phyloP scores from a whole-genome alignment of 257 asterid species.

The Voacanga thouarsii region DNA sequence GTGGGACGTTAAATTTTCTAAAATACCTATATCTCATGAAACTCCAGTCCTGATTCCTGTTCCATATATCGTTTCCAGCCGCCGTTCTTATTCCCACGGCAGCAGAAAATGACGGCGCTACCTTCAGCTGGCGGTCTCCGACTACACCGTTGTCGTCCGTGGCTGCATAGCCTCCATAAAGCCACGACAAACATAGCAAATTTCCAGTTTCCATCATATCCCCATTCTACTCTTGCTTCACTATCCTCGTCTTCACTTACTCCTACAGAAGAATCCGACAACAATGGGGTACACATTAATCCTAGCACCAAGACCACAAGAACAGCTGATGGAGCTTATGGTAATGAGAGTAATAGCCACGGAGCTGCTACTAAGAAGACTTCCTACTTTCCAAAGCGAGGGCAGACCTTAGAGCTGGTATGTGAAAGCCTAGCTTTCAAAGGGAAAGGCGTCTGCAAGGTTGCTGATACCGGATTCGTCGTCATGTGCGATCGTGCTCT shows the following conservation, averaged over 20 bases:
- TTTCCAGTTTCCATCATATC: constrained; percentile 1
- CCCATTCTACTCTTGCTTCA: constrained; percentile 44
- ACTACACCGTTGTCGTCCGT: constrained; percentile 33
- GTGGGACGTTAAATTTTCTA: background rate
- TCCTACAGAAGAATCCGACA: constrained; percentile 41
- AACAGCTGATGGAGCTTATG: constrained; percentile 11
- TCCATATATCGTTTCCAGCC: background rate
- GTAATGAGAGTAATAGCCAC: background rate
- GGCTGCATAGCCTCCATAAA: constrained; percentile 40
- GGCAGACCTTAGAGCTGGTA: constrained; percentile 76
- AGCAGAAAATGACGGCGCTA: constrained; percentile 19
- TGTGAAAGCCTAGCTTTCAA: constrained; percentile 88
- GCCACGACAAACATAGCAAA: constrained; percentile 8
- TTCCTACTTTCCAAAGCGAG: constrained; percentile 71
- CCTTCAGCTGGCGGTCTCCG: constrained; percentile 23
- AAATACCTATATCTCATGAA: background rate
- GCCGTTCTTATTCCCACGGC: constrained; percentile 11
- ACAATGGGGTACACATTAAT: constrained; percentile 4
- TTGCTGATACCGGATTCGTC: constrained; percentile 67
- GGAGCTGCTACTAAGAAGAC: background rate
- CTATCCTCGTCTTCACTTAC: constrained; percentile 22
- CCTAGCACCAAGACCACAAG: constrained; percentile 9
- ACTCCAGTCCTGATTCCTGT: background rate
- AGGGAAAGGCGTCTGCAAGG: constrained; percentile 91
- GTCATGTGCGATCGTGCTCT: constrained; percentile 91